A percentile compares a stretch with the other conserved stretches of the same genome.
phyloP scores from a whole-genome alignment of 116 monocot genomes.

The Dioscorea cayenensis region DNA sequence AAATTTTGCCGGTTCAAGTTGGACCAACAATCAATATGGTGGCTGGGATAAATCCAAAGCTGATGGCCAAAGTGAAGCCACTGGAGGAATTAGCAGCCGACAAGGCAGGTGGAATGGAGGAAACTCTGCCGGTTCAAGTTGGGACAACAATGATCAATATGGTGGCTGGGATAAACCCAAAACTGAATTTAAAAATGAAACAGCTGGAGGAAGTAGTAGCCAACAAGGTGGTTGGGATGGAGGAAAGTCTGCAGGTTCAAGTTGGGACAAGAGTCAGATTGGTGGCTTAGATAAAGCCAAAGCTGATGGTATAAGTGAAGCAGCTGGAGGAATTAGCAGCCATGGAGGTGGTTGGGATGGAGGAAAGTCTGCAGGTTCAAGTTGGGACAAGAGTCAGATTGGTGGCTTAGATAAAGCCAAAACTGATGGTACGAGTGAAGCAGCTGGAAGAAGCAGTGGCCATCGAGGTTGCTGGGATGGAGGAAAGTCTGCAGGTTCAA shows the following conservation, averaged over 20 bases:
- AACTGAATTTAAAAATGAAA: not conserved
- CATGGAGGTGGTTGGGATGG: too few species aligned
- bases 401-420: constrained; percentile 3
- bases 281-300: constrained; percentile 3
- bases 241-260: not conserved
- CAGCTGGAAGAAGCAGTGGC: not conserved
- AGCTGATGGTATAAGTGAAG: not conserved
- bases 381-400: not conserved
- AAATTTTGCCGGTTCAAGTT: constrained; percentile 6
- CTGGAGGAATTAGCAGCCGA: not conserved
- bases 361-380: not conserved
- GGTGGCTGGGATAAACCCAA: constrained; percentile 6
- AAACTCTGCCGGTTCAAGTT: not conserved
- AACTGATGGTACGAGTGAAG: not conserved
- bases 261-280: too few species aligned
- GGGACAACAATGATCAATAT: not conserved
- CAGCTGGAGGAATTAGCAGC: too few species aligned
- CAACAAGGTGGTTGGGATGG: not conserved
- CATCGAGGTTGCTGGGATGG: not conserved
- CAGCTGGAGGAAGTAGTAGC: not conserved
- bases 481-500: not conserved
- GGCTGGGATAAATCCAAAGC: constrained; percentile 14
- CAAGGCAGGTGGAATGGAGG: not conserved
- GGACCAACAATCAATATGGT: constrained; percentile 6
- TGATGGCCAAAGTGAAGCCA: not conserved